Evolutionary conservation across 106 monocot species (phyloP).

Genomic region (Allium cepa): DNA sequence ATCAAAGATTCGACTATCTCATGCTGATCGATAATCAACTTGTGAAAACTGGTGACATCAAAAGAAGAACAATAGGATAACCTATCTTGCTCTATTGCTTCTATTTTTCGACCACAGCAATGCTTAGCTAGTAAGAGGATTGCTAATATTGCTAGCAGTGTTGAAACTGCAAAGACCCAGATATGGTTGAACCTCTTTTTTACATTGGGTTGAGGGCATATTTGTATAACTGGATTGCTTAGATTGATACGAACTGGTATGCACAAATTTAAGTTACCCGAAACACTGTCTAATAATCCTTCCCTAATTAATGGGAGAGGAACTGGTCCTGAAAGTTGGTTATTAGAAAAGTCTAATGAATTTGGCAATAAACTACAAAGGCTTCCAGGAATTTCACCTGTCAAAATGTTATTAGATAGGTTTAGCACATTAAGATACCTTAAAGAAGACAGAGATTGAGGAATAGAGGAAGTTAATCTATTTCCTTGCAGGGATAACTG

Average conservation of each 20-base stretch:
- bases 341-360: slow-evolving; percentile 89
- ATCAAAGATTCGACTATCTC: slow-evolving; percentile 87
- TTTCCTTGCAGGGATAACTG: slow-evolving; percentile 75
- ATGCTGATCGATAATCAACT: slow-evolving; percentile 75
- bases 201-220: slow-evolving; percentile 40
- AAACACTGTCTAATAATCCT: slow-evolving; percentile 68
- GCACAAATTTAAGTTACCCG: slow-evolving; percentile 74
- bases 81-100: slow-evolving; percentile 39
- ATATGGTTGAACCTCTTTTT: slow-evolving; percentile 29
- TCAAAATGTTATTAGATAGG: slow-evolving; percentile 75
- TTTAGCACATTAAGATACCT: slow-evolving; percentile 86
- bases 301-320: slow-evolving; percentile 70
- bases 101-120: slow-evolving; percentile 20
- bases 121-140: slow-evolving; percentile 32
- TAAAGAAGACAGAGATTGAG: slow-evolving; percentile 52
- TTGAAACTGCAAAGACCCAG: slow-evolving; percentile 45
- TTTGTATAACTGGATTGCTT: slow-evolving; percentile 24
- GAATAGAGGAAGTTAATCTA: slow-evolving; percentile 59
- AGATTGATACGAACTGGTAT: slow-evolving; percentile 34
- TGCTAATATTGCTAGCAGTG: slow-evolving; percentile 20
- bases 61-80: slow-evolving; percentile 46
- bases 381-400: slow-evolving; percentile 74
- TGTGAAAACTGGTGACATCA: slow-evolving; percentile 88
- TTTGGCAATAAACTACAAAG: slow-evolving; percentile 77
- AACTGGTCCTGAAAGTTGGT: slow-evolving; percentile 68